Evolutionary conservation across 2,329 filamentous ascomycete genomes (phyloP).

Genomic region (Trichoderma breve): DNA sequence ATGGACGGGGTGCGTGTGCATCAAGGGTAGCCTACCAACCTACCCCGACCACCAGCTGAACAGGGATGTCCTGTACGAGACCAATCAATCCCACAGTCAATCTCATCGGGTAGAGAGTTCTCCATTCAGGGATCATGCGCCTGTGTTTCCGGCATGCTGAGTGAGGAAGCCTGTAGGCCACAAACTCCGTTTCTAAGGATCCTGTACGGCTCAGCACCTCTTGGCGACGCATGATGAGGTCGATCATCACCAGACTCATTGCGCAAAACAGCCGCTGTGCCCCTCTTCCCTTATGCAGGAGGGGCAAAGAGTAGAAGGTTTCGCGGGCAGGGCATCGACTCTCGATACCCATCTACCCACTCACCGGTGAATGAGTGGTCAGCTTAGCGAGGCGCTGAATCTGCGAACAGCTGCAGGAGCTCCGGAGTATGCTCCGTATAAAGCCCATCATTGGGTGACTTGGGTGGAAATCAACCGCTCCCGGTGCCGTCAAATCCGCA

Average conservation of each 20-base stretch:
- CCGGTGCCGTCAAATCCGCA: background rate
- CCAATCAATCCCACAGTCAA: conserved; percentile 7
- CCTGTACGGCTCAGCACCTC: conserved; percentile 7
- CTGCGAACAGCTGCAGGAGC: conserved; percentile 14
- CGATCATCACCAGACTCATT: conserved; percentile 18
- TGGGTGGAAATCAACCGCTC: background rate
- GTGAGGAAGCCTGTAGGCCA: background rate
- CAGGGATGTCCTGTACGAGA: conserved; percentile 14
- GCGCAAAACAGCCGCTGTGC: background rate
- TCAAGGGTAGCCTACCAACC: background rate
- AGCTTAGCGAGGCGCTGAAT: conserved; percentile 11
- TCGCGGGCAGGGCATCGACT: background rate
- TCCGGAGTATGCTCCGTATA: background rate
- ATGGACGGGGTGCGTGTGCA: background rate
- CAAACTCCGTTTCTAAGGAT: background rate
- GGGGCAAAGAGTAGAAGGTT: background rate
- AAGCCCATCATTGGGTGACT: conserved; percentile 1
- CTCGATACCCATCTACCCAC: background rate
- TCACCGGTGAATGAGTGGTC: background rate
- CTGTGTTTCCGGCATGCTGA: conserved; percentile 5
- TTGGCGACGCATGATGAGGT: conserved; percentile 21
- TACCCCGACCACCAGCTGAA: conserved; percentile 17
- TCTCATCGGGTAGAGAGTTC: conserved; percentile 15
- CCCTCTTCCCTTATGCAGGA: conserved; percentile 11
- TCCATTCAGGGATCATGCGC: conserved; percentile 10